Percentiles rank a stretch among this genome's conserved stretches.
These are phyloP conservation scores for Leucoagaricus sp. DNA, from an alignment of 1,284 basidiomycete species.

Conservation along the genomic window DNA sequence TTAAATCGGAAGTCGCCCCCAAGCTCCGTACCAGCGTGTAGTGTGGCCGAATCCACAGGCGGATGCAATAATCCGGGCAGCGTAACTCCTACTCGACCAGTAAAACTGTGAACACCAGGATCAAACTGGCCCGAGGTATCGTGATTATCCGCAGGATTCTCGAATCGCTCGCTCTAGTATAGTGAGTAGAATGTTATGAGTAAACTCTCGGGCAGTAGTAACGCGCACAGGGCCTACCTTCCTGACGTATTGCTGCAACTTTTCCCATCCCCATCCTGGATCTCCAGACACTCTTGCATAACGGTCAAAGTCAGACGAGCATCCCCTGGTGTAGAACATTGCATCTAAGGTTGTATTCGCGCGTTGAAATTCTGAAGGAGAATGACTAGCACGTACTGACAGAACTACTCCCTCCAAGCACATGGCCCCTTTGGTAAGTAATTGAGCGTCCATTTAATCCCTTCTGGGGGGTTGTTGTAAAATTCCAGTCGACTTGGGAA, in stretches of 20 bases:
- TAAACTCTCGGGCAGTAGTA: neutral
- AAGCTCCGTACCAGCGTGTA: conserved; percentile 19
- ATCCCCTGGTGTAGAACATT: conserved; percentile 43
- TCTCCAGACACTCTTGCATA: conserved; percentile 39
- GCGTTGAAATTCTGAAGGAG: too few species aligned
- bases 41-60: conserved; percentile 22
- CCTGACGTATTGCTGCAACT: conserved; percentile 34
- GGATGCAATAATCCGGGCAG: conserved; percentile 25
- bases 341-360: conserved; percentile 29
- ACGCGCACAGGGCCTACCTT: conserved; percentile 30
- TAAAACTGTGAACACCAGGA: conserved; percentile 29
- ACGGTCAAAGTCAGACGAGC: conserved; percentile 40
- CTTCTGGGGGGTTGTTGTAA: conserved; percentile 32
- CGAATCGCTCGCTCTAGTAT: conserved; percentile 32
- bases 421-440: conserved; percentile 32
- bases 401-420: conserved; percentile 39
- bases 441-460: conserved; percentile 30
- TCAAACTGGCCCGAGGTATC: conserved; percentile 31
- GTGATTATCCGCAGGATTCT: conserved; percentile 31
- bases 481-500: conserved; percentile 35
- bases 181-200: neutral
- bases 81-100: conserved; percentile 33
- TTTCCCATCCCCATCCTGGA: conserved; percentile 42
- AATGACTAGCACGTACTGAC: conserved; percentile 31
- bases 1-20: conserved; percentile 29